Base-by-base conservation (phyloP, 2,329 filamentous ascomycete species). In the Xylaria polymorpha region DNA sequence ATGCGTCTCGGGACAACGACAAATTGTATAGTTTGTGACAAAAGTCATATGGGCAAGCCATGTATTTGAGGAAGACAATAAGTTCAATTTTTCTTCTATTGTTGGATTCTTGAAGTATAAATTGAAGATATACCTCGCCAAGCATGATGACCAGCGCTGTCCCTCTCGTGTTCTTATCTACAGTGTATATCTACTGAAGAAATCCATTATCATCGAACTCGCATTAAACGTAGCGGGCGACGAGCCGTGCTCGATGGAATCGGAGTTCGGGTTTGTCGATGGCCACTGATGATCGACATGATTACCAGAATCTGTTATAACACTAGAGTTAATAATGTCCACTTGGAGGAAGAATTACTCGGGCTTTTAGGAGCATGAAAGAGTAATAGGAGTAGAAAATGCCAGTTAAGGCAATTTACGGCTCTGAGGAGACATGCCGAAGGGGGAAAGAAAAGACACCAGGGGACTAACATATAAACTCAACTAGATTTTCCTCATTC, bases 261-360 rank as follows among this genome's bases (percentile, higher is more conserved):
- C 75, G 5, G 59, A 32, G 44, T 78, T 77, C 14, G 46, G 22
- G 14, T 61, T 61, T 2, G 71, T 78, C 1, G 75, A 68, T 1
- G 75, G 75, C 75, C 76, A 78, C 53, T 74, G 74, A 44, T 78
- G 76, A 1, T 69, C 67, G n/a, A 78, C 73, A 15, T 74, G 61
- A 43, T 78, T 68, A 4, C 75, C 75, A 41, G 73, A 71, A 50
- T 77, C 25, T 29, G 25, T 29, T 4, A 29, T 29, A 29, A 29
- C 25, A 29, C 4, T 3, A 29, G 25, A 29, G 25, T 29, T 4
- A 29, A 29, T 29, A 29, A 29, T 29, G 25, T 29, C 25, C 25
- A 29, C 25, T 29, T 29, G 4, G 25, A 29, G 25, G 2, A 29
- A 29, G 25, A 29, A 29, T 29, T 4, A 29, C 25, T 2, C 25